Base-by-base conservation (phyloP, 148 eudicot genomes). In the Rheum nobile region DNA sequence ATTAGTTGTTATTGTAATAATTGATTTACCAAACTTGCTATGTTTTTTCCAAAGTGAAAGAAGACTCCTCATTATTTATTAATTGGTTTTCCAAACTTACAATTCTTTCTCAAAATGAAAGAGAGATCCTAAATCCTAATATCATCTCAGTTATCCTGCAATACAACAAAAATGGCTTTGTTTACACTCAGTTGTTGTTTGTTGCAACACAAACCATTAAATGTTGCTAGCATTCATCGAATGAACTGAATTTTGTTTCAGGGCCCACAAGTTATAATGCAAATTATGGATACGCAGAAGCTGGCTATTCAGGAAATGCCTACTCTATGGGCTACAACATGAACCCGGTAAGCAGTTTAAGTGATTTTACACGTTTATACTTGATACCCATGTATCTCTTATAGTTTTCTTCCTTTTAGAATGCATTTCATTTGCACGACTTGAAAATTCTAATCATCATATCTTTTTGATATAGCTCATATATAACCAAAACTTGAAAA, bases 261-360 rank as follows among this genome's bases (percentile, higher is more conserved):
- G 46, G 39, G 2, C 34, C 57, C 16, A 84, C 84, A 79, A 87
- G 83, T 76, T 94, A 86, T 80, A 89, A 78, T 84, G 54, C 85
- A 47, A 83, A 71, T 78, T 91, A 94, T 80, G 87, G 83, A 72
- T 85, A 83, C 65, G 83, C 85, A 70, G 97, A 89, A 81, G 85
- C 85, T 71, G 94, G 85, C 71, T 93, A 88, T 87, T 78, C 83
- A 21, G 89, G 82, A 72, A 85, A 91, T 80, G 86, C 88, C 19
- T 94, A 91, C 82, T 83, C 89, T 83, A 55, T 80, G 70, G 84
- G 80, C 71, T 91, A 91, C 82, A 94, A 91, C 54, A 77, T 84
- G 82, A 83, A 83, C 74, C 86, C 90, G 12, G 86, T 84, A 73
- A 65, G 55, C 22, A 31, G 9, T 65, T 65, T 10, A 14, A 31